These are phyloP conservation scores for Protomyces inouyei DNA, from an alignment of 1,139 yeast genomes.

Conservation along the genomic window DNA sequence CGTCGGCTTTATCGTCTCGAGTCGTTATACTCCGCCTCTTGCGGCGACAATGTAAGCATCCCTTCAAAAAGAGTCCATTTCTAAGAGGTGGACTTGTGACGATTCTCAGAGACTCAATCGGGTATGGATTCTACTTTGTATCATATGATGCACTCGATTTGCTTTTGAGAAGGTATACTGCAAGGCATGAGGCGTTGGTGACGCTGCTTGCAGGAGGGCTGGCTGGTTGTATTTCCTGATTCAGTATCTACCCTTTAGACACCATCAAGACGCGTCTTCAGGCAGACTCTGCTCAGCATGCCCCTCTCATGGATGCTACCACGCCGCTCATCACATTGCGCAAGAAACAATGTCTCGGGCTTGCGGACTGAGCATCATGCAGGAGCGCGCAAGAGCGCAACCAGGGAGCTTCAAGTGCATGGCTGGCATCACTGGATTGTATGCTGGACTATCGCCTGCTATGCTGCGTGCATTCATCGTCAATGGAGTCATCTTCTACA, in stretches of 20 bases:
- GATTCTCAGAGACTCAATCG: slow-evolving; percentile 33
- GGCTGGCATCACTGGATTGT: slow-evolving; percentile 31
- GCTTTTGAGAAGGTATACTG: neutral
- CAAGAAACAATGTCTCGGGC: neutral
- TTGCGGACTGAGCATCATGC: neutral
- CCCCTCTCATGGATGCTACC: neutral
- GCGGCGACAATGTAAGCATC: slow-evolving; percentile 30
- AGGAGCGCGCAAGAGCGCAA: slow-evolving; percentile 16
- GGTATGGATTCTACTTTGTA: slow-evolving; percentile 34
- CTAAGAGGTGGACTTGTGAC: slow-evolving; percentile 33
- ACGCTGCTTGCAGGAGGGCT: slow-evolving; percentile 33
- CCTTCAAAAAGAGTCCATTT: slow-evolving; percentile 32
- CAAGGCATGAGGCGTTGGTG: slow-evolving; percentile 11
- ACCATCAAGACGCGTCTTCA: slow-evolving; percentile 34
- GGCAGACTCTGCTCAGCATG: slow-evolving; percentile 12
- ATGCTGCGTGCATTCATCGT: slow-evolving; percentile 34
- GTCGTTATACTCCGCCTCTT: slow-evolving; percentile 25
- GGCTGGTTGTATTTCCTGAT: slow-evolving; percentile 35
- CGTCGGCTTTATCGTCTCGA: slow-evolving; percentile 24
- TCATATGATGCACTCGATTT: neutral
- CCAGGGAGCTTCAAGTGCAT: slow-evolving; percentile 2
- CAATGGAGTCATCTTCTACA: slow-evolving; percentile 34
- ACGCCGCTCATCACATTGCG: too few species aligned
- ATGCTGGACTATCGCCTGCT: slow-evolving; percentile 32
- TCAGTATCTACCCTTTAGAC: slow-evolving; percentile 34